These are phyloP conservation scores for Syncephalastrum racemosum DNA, from an alignment of 371 early-diverging fungal genomes.

Conservation along the genomic window DNA sequence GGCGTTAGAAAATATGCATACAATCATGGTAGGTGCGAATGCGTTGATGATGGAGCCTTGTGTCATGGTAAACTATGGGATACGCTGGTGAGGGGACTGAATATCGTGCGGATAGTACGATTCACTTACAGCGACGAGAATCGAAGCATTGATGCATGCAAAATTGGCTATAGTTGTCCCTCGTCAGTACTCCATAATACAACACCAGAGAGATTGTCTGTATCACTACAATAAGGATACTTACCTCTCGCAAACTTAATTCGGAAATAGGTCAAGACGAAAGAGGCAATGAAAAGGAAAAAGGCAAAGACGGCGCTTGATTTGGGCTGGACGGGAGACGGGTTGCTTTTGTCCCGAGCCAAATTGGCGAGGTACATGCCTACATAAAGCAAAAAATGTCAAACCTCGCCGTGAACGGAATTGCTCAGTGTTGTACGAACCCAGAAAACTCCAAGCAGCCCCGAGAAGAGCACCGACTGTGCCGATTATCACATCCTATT, in stretches of 20 bases:
- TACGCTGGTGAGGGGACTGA: neutral
- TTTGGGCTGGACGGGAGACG: constrained; percentile 28
- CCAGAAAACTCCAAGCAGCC: constrained; percentile 29
- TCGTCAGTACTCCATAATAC: neutral
- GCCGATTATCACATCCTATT: constrained; percentile 31
- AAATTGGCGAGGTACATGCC: constrained; percentile 33
- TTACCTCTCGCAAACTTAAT: constrained; percentile 34
- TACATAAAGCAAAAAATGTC: constrained; percentile 1
- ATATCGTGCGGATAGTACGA: neutral
- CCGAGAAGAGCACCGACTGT: constrained; percentile 29
- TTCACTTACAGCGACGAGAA: constrained; percentile 26
- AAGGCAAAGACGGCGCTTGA: constrained; percentile 29
- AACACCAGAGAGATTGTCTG: neutral
- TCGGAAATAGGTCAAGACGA: constrained; percentile 27
- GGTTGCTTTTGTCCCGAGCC: constrained; percentile 18
- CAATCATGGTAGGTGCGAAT: constrained; percentile 21
- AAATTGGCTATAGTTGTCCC: constrained; percentile 28
- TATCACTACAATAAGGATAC: neutral
- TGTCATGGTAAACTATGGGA: constrained; percentile 28
- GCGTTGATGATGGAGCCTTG: constrained; percentile 12
- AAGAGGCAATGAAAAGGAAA: constrained; percentile 34
- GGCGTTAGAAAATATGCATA: constrained; percentile 9
- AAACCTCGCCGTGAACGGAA: no score
- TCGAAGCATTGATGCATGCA: constrained; percentile 32
- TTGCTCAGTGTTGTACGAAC: constrained; percentile 4